Conservation (phyloP, 495 filamentous ascomycete species). For the Symbiotaphrina buchneri region DNA sequence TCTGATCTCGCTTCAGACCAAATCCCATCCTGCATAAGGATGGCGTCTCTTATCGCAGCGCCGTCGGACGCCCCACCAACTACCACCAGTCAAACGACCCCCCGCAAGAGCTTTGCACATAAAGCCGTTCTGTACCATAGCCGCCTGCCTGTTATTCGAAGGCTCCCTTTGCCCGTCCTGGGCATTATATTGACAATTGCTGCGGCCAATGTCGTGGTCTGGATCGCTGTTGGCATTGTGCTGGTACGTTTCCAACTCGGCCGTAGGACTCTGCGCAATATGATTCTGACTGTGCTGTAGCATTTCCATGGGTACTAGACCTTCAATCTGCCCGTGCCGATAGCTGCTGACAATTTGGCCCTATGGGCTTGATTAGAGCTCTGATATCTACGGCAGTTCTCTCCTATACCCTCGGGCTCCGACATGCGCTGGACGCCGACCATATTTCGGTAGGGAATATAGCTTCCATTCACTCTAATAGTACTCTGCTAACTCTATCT, state of each 20-base stretch:
- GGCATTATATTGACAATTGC: conserved; percentile 43
- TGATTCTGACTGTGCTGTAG: not conserved
- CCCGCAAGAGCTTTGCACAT: conserved; percentile 4
- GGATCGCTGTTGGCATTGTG: conserved; percentile 49
- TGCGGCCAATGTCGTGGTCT: conserved; percentile 43
- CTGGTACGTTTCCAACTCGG: conserved; percentile 8
- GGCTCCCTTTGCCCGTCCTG: conserved; percentile 39
- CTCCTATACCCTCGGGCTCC: conserved; percentile 72
- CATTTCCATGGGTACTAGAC: conserved; percentile 7
- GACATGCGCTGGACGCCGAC: conserved; percentile 90
- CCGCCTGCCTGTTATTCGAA: conserved; percentile 12
- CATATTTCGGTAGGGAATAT: conserved; percentile 52
- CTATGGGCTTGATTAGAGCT: conserved; percentile 10
- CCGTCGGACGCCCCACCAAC: too few species aligned
- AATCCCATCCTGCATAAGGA: too few species aligned
- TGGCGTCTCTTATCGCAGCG: too few species aligned
- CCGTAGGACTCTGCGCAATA: too few species aligned
- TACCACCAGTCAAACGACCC: too few species aligned
- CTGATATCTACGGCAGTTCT: conserved; percentile 62
- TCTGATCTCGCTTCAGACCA: too few species aligned
- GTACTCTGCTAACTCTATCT: not conserved
- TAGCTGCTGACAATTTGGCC: too few species aligned
- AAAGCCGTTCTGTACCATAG: conserved; percentile 13
- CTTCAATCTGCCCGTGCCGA: too few species aligned
- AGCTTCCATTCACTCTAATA: not conserved